These are phyloP conservation scores for Cercospora sojina DNA, from an alignment of 2,329 filamentous ascomycete genomes.

Conservation along the genomic window DNA sequence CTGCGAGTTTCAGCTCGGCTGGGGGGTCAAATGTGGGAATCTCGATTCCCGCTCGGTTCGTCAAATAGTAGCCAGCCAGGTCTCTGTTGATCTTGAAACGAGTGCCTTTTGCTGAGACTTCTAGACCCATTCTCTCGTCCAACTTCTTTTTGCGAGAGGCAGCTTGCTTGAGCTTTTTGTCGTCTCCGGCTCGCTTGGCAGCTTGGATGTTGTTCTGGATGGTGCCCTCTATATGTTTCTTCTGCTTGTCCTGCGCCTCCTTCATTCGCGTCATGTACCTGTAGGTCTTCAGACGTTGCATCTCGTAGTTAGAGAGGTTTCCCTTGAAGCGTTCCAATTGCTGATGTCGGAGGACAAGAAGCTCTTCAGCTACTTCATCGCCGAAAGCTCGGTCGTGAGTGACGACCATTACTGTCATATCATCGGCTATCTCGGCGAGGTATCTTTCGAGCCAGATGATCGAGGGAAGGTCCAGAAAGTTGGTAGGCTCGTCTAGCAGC, in stretches of 20 bases:
- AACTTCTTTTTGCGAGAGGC: slow-evolving; percentile 82
- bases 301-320: slow-evolving; percentile 70
- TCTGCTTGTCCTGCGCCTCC: slow-evolving; percentile 77
- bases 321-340: slow-evolving; percentile 72
- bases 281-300: slow-evolving; percentile 50
- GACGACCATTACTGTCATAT: slow-evolving; percentile 70
- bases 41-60: slow-evolving; percentile 66
- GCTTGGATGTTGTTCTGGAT: slow-evolving; percentile 72
- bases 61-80: slow-evolving; percentile 57
- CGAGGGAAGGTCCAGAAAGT: slow-evolving; percentile 77
- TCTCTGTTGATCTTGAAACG: slow-evolving; percentile 82
- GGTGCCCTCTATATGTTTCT: slow-evolving; percentile 74
- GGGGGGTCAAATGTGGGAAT: slow-evolving; percentile 59
- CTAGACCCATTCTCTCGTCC: slow-evolving; percentile 75
- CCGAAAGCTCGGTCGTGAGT: slow-evolving; percentile 84
- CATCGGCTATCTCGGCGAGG: slow-evolving; percentile 56
- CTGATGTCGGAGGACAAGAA: slow-evolving; percentile 73
- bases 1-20: slow-evolving; percentile 59
- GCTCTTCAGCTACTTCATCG: slow-evolving; percentile 70
- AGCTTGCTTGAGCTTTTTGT: slow-evolving; percentile 82
- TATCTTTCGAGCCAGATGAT: slow-evolving; percentile 83
- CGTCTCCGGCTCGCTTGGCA: slow-evolving; percentile 74
- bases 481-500: slow-evolving; percentile 83
- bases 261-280: slow-evolving; percentile 69
- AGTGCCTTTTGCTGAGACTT: slow-evolving; percentile 68